Evolutionary conservation across 192 early-diverging fungal genomes (phyloP).

Genomic region (Linnemannia elongata): DNA sequence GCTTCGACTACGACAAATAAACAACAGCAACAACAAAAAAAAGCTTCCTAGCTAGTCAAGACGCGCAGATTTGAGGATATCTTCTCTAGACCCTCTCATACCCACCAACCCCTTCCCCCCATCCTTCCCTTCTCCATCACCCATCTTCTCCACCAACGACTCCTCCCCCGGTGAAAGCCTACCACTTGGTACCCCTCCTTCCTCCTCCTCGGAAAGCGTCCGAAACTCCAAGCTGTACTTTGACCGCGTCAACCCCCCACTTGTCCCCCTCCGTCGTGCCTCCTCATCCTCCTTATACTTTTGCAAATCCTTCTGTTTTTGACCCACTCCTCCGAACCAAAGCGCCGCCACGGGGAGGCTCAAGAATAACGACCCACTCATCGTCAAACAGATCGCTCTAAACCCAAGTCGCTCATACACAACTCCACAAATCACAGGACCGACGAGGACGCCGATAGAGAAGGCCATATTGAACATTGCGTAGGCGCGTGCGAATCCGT

Average conservation of each 20-base stretch:
- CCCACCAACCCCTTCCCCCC: neutral
- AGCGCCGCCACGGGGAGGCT: constrained; percentile 14
- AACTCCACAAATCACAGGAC: constrained; percentile 74
- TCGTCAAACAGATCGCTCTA: constrained; percentile 7
- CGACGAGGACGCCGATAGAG: constrained; percentile 78
- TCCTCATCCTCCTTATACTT: constrained; percentile 47
- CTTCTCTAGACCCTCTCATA: constrained; percentile 4
- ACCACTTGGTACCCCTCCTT: neutral
- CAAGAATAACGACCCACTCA: constrained; percentile 27
- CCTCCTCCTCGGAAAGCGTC: neutral
- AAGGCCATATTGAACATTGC: constrained; percentile 85
- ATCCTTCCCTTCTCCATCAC: neutral
- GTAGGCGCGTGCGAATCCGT: constrained; percentile 71
- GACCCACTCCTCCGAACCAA: constrained; percentile 31
- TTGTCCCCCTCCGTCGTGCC: neutral
- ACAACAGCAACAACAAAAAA: neutral
- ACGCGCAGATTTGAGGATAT: constrained; percentile 21
- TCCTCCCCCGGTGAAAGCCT: constrained; percentile 6
- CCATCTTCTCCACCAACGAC: constrained; percentile 13
- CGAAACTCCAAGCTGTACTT: constrained; percentile 40
- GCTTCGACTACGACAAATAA: neutral
- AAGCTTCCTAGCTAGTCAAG: neutral
- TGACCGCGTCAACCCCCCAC: neutral
- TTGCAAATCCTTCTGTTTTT: constrained; percentile 27
- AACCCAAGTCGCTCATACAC: constrained; percentile 70